These are phyloP conservation scores for Mucor circinelloides DNA, from an alignment of 371 early-diverging fungal genomes.

Conservation along the genomic window DNA sequence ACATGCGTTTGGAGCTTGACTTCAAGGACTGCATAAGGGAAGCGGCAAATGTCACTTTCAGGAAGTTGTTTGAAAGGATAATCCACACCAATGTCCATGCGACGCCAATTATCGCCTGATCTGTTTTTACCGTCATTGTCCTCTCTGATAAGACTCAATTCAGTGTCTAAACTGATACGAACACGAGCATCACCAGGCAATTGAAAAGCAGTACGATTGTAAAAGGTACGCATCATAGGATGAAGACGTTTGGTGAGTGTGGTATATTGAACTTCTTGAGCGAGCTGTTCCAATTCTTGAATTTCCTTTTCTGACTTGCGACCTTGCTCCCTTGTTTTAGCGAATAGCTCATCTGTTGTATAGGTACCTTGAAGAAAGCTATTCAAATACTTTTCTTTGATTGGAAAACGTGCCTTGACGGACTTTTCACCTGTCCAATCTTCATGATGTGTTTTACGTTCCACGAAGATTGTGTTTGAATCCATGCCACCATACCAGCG, in stretches of 20 bases:
- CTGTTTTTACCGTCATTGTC: constrained; percentile 77
- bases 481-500: constrained; percentile 97
- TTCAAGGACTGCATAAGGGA: constrained; percentile 99
- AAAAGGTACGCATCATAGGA: constrained; percentile 95
- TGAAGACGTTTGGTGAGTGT: constrained; percentile 78
- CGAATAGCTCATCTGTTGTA: constrained; percentile 77
- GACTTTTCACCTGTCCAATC: constrained; percentile 98
- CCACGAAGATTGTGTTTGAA: constrained; percentile 90
- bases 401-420: constrained; percentile 95
- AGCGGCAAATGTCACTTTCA: constrained; percentile 86
- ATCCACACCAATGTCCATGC: constrained; percentile 90
- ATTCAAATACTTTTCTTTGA: constrained; percentile 96
- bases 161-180: constrained; percentile 98
- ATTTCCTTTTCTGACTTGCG: constrained; percentile 83
- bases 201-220: constrained; percentile 99
- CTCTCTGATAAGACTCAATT: constrained; percentile 97
- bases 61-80: constrained; percentile 93
- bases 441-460: constrained; percentile 98
- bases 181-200: constrained; percentile 98
- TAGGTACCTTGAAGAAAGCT: constrained; percentile 84
- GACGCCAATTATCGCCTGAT: constrained; percentile 92
- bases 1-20: constrained; percentile 96
- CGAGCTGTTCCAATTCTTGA: constrained; percentile 77
- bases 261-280: constrained; percentile 84
- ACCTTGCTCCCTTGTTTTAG: constrained; percentile 85